Conservation (phyloP, 305 asterid genomes). For the Lippia alba region DNA sequence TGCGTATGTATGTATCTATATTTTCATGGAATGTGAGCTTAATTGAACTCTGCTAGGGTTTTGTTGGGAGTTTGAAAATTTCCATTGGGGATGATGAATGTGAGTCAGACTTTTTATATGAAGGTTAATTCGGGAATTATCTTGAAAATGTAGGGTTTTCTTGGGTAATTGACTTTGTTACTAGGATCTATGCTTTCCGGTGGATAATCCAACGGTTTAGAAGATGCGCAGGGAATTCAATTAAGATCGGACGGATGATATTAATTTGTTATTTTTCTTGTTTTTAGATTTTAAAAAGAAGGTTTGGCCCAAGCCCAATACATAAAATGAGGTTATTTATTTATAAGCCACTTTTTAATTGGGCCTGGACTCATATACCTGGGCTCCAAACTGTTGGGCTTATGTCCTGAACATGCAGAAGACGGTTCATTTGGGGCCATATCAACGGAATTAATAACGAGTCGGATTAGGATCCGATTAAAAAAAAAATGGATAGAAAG, state of each 20-base stretch:
- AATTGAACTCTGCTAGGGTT: constrained; percentile 39
- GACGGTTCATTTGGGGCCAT: too few relatives aligned
- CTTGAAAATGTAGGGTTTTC: background rate
- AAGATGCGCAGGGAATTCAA: background rate
- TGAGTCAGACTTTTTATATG: background rate
- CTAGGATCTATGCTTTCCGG: background rate
- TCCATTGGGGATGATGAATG: constrained; percentile 13
- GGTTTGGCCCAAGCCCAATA: background rate
- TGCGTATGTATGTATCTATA: constrained; percentile 11
- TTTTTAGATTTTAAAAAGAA: background rate
- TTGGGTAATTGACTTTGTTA: constrained; percentile 15
- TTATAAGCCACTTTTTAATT: too few relatives aligned
- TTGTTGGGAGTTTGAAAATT: constrained; percentile 11
- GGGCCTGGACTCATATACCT: too few relatives aligned
- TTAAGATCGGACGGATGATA: constrained; percentile 6
- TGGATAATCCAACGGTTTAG: constrained; percentile 2
- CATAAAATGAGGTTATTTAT: too few relatives aligned
- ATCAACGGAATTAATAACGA: too few relatives aligned
- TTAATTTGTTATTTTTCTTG: background rate
- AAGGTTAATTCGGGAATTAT: constrained; percentile 14
- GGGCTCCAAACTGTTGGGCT: too few relatives aligned
- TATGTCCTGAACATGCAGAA: background rate
- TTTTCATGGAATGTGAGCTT: constrained; percentile 28
- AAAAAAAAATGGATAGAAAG: too few relatives aligned
- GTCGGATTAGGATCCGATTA: too few relatives aligned